Conservation (phyloP, 495 filamentous ascomycete species). For the Hypoxylon fuscum region DNA sequence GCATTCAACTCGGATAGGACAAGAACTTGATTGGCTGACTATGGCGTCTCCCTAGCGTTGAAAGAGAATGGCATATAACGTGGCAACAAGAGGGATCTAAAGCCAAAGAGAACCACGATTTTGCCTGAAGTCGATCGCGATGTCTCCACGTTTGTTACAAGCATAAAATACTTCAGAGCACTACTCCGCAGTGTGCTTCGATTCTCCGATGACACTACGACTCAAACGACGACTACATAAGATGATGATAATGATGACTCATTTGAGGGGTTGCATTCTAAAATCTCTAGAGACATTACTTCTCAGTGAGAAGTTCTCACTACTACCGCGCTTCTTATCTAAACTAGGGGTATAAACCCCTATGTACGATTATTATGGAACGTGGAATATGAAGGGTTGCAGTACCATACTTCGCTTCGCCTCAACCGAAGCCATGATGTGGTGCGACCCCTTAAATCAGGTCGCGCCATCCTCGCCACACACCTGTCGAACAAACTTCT, state of each 20-base stretch:
- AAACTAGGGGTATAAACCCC: neutral
- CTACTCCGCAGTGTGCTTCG: too few species aligned
- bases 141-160: too few species aligned
- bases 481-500: neutral
- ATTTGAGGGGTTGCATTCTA: too few species aligned
- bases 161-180: too few species aligned
- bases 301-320: too few species aligned
- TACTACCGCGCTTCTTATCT: too few species aligned
- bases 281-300: too few species aligned
- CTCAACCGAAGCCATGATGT: constrained; percentile 2
- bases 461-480: neutral
- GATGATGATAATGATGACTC: too few species aligned
- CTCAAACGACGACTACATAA: too few species aligned
- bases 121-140: neutral
- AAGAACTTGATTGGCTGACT: neutral
- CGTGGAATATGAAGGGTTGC: neutral
- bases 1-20: neutral
- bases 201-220: too few species aligned
- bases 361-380: neutral
- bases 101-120: neutral
- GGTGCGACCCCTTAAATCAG: neutral
- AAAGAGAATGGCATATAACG: neutral
- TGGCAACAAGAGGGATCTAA: neutral
- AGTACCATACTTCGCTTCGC: constrained; percentile 1
- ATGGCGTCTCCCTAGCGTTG: neutral